Base-by-base conservation (phyloP, 2,329 filamentous ascomycete species). In the Aspergillus brunneoviolaceus region DNA sequence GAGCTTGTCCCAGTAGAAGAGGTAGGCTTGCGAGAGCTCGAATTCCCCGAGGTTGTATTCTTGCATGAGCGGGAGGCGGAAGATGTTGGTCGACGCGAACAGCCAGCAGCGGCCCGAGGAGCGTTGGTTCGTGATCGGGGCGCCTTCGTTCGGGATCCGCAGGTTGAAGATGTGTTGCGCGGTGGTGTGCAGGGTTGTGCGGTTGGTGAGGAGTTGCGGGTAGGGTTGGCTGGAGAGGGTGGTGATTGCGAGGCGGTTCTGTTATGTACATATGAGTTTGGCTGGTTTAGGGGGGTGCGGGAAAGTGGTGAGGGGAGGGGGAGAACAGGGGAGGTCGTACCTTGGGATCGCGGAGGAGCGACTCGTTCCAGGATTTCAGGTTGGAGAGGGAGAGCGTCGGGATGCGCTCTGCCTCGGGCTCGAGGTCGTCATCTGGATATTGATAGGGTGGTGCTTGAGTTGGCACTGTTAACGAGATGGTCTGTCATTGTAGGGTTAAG, bases 1-100 rank as follows among this genome's bases (percentile, higher is more conserved):
- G 21, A 96, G 85, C 79, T 96, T 96, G 75, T 96, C 92, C 89
- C 90, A 96, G 82, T 92, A 96, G 79, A 94, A 96, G 4, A 96
- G 83, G 70, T 96, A 96, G 1, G 88, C 83, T 76, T 96, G 92
- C 31, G 89, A 92, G n/a, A 96, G 82, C 80, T 96, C 90, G 69
- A 96, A 96, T 56, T 84, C 81, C 51, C 87, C 84, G 21, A 96
- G 84, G 64, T 87, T 85, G 76, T 96, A 90, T 69, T 88, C 88
- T 76, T 90, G 89, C 89, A 95, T 94, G 51, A 96, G 81, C 1
- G 91, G 89, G n/a, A 96, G 84, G 29, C 92, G 89, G 78, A 96
- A 95, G 58, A 96, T 88, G 68, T 96, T 96, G n/a, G 91, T 95
- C 4, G 90, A 87, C 1, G 92, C 92, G 68, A 96, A 96, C 63